A percentile compares a stretch with the other conserved stretches of the same genome.
These are phyloP conservation scores for Microcyclospora pomicola DNA, from an alignment of 2,329 filamentous ascomycete species.

Conservation along the genomic window DNA sequence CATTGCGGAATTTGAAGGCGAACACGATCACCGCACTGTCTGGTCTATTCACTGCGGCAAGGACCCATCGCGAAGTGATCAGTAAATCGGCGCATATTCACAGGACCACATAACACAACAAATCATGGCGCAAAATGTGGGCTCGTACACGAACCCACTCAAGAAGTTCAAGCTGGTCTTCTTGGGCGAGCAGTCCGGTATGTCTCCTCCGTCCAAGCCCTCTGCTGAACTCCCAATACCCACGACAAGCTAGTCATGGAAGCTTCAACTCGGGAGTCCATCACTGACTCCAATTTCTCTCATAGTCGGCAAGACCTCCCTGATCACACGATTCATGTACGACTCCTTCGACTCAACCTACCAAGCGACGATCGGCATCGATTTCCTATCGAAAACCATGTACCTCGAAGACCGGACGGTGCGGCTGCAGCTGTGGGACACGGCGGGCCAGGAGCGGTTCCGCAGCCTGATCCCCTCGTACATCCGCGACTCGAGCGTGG, in stretches of 20 bases:
- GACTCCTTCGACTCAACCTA: constrained; percentile 99
- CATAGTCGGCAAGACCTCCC: constrained; percentile 89
- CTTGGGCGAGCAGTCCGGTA: constrained; percentile 96
- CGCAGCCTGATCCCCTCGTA: constrained; percentile 94
- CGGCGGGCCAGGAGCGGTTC: constrained; percentile 93
- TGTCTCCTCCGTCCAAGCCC: constrained; percentile 20
- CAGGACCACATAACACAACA: neutral
- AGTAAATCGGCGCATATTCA: neutral
- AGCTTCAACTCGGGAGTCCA: neutral
- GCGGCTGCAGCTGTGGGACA: constrained; percentile 95
- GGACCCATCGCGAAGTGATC: too few species aligned
- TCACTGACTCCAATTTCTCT: constrained; percentile 1
- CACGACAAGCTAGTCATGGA: neutral
- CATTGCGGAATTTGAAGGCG: too few species aligned
- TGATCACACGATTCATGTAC: constrained; percentile 99
- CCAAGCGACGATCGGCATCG: constrained; percentile 97
- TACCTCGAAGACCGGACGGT: constrained; percentile 98
- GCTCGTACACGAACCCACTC: constrained; percentile 94
- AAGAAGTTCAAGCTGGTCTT: constrained; percentile 99
- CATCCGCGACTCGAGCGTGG: constrained; percentile 94
- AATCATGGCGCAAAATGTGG: constrained; percentile 24
- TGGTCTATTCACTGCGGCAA: too few species aligned
- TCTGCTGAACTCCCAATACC: neutral
- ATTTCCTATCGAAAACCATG: constrained; percentile 99
- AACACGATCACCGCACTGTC: too few species aligned